phyloP scores from a whole-genome alignment of 1,139 yeast genomes.

The Pneumocystis wakefieldiae region DNA sequence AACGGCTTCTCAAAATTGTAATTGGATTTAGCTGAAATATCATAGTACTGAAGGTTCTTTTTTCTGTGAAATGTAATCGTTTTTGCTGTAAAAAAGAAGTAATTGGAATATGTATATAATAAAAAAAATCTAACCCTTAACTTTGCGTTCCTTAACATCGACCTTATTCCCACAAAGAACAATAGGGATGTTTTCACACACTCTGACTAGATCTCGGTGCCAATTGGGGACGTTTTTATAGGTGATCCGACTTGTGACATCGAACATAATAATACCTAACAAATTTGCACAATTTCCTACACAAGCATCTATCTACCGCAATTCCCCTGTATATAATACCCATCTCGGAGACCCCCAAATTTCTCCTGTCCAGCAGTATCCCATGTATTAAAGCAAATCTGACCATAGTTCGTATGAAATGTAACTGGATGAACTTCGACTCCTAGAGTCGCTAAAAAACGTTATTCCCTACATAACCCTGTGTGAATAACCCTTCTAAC shows the following conservation, averaged over 20 bases:
- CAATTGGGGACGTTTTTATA: constrained; percentile 99
- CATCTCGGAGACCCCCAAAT: constrained; percentile 85
- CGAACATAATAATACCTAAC: constrained; percentile 77
- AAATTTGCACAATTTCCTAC: background rate
- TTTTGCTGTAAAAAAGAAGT: background rate
- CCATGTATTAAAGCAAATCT: constrained; percentile 95
- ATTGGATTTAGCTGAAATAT: constrained; percentile 98
- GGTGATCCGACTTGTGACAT: constrained; percentile 97
- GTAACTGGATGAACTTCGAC: constrained; percentile 98
- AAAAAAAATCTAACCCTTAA: constrained; percentile 82
- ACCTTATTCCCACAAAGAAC: constrained; percentile 99
- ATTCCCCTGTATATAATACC: constrained; percentile 43
- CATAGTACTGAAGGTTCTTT: constrained; percentile 99
- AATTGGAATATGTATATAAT: constrained; percentile 84
- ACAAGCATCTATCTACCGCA: constrained; percentile 43
- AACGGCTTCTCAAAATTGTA: constrained; percentile 99
- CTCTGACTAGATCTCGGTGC: constrained; percentile 91
- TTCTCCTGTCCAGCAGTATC: constrained; percentile 99
- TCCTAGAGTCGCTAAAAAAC: constrained; percentile 51
- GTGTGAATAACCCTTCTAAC: constrained; percentile 24
- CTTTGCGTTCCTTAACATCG: constrained; percentile 99
- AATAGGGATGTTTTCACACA: constrained; percentile 98
- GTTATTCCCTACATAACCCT: background rate
- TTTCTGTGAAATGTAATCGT: constrained; percentile 26
- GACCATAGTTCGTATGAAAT: constrained; percentile 97